Evolutionary conservation across 495 filamentous ascomycete genomes (phyloP), one percentile per base, ranked within the genome.

Genomic region (Aspergillus panamensis): DNA sequence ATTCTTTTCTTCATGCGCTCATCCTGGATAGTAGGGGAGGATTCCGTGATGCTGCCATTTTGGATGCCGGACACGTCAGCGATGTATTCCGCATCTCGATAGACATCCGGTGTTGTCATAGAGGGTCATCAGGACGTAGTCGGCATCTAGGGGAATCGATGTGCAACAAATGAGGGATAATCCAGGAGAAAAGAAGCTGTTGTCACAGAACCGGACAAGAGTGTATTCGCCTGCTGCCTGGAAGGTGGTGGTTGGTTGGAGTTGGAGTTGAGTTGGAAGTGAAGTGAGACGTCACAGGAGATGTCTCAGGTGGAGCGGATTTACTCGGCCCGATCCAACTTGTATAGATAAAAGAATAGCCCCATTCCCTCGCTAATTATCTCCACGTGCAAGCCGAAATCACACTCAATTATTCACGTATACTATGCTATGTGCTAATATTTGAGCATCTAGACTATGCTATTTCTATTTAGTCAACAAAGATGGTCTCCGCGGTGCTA

Each of bases 401-500:
- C 2, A 25, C 25, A 25, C 25, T 25, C 25, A 25, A 25, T 25
- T 25, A 25, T 25, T 25, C 25, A 25, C 25, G 25, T 25, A 2
- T 25, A 25, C 25, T 25, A 25, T 25, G 25, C 25, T 25, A 25
- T 25, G 25, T 25, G 25, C 25, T 25, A 39, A 39, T 39, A 39
- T 39, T 3, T 39, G 14, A 13, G 3, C 35, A 13, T 39, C 19
- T 19, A 20, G 0, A 4, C n/a, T 21, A 25, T 7, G 10, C n/a
- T 21, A 25, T 7, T 20, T 19, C 37, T 6, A 40, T 45, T 58
- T 72, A 80, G 61, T 96, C 93, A 51, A 96, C 82, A 47, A 92
- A 70, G 60, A 98, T 90, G 67, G 82, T 93, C 59, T 80, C 73
- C 68, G 95, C 88, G 67, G 96, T 68, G 64, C 86, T 84, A 13